A percentile compares a stretch with the other conserved stretches of the same genome.
Conservation (phyloP, 1,284 basidiomycete species). For the Phylloporus gajari region DNA sequence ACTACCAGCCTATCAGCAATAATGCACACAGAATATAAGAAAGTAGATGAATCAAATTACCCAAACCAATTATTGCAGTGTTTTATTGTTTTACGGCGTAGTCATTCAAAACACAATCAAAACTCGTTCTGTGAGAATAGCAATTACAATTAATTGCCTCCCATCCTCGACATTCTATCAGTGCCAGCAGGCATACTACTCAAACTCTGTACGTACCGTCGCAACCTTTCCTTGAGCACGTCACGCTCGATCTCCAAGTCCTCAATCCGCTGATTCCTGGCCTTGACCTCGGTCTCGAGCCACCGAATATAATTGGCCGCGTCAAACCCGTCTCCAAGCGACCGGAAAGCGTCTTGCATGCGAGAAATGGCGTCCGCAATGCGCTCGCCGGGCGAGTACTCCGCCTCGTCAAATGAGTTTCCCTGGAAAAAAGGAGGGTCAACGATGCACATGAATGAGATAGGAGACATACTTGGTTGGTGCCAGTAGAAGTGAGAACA, state of each 20-base stretch:
- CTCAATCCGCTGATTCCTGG: conserved; percentile 52
- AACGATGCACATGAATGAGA: neutral
- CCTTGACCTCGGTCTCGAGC: conserved; percentile 48
- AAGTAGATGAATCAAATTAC: neutral
- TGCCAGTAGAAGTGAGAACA: conserved; percentile 29
- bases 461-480: conserved; percentile 16
- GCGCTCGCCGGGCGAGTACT: conserved; percentile 22
- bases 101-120: neutral
- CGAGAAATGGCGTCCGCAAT: conserved; percentile 21
- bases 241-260: conserved; percentile 48
- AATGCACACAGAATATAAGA: neutral
- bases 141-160: conserved; percentile 23
- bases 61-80: neutral
- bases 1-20: neutral
- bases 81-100: neutral
- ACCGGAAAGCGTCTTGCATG: conserved; percentile 7
- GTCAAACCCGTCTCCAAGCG: conserved; percentile 11
- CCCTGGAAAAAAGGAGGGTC: conserved; percentile 20
- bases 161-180: conserved; percentile 17
- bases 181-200: neutral
- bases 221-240: conserved; percentile 28
- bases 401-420: conserved; percentile 21
- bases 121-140: conserved; percentile 2
- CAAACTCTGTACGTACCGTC: conserved; percentile 22
- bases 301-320: conserved; percentile 48